Evolutionary conservation across 345 rosid genomes (phyloP).

Genomic region (Citrus hindsii): DNA sequence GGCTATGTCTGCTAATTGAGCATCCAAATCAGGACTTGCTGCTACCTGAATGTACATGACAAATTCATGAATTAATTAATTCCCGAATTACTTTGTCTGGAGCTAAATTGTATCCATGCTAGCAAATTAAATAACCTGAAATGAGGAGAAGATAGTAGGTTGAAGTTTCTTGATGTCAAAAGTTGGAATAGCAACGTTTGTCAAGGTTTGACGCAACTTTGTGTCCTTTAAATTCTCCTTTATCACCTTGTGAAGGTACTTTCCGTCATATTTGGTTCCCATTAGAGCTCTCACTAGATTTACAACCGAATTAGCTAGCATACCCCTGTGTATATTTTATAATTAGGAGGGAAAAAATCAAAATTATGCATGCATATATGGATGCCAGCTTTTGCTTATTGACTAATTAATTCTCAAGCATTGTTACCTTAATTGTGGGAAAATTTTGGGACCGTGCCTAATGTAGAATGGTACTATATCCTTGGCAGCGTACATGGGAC

Average conservation of each 20-base stretch:
- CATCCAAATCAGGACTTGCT: slow-evolving; percentile 37
- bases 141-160: slow-evolving; percentile 63
- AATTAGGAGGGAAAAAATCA: not conserved
- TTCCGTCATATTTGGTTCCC: slow-evolving; percentile 70
- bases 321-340: slow-evolving; percentile 26
- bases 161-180: slow-evolving; percentile 70
- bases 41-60: slow-evolving; percentile 21
- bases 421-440: slow-evolving; percentile 51
- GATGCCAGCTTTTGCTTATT: too few species aligned
- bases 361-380: too few species aligned
- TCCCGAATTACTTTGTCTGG: not conserved
- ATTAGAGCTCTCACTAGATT: slow-evolving; percentile 39
- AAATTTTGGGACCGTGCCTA: slow-evolving; percentile 52
- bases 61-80: not conserved
- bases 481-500: slow-evolving; percentile 51
- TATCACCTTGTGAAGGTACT: slow-evolving; percentile 40
- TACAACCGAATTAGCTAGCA: slow-evolving; percentile 20
- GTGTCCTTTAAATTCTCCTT: slow-evolving; percentile 30
- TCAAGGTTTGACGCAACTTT: slow-evolving; percentile 54
- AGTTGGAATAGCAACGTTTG: slow-evolving; percentile 62
- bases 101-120: not conserved
- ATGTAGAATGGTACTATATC: slow-evolving; percentile 62
- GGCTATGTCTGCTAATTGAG: slow-evolving; percentile 60
- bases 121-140: slow-evolving; percentile 32
- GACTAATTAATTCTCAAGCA: too few species aligned